Evolutionary conservation across 1,284 basidiomycete species (phyloP).

Genomic region (Rhodotorula glutinis): DNA sequence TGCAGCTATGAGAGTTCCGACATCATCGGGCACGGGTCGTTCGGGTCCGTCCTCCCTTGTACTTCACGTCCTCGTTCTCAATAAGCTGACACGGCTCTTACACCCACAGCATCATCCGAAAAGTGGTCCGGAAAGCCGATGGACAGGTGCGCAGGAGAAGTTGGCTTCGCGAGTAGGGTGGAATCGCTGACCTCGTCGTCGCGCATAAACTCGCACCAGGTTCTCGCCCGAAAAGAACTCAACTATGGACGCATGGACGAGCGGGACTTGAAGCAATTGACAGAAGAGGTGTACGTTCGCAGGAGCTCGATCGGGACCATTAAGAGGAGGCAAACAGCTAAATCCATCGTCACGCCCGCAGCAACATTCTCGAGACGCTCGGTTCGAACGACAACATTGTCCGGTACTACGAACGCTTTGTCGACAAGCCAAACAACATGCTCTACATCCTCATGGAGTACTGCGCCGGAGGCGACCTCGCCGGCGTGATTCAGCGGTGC

Average conservation of each 20-base stretch:
- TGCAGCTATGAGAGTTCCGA: slow-evolving; percentile 79
- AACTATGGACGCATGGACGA: slow-evolving; percentile 94
- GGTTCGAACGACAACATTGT: slow-evolving; percentile 88
- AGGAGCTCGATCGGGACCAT: too few relatives aligned
- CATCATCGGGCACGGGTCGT: slow-evolving; percentile 93
- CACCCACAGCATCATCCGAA: slow-evolving; percentile 73
- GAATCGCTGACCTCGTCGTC: too few relatives aligned
- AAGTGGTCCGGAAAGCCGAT: slow-evolving; percentile 80
- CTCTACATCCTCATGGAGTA: slow-evolving; percentile 97
- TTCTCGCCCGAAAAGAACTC: slow-evolving; percentile 89
- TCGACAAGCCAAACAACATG: slow-evolving; percentile 81
- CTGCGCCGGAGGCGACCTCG: slow-evolving; percentile 90
- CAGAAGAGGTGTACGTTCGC: slow-evolving; percentile 85
- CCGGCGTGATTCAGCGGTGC: slow-evolving; percentile 74
- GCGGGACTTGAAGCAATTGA: slow-evolving; percentile 87
- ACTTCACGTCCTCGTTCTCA: too few relatives aligned
- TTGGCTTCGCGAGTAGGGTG: too few relatives aligned
- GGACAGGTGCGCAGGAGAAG: slow-evolving; percentile 76
- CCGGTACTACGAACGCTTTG: slow-evolving; percentile 83
- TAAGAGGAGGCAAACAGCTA: too few relatives aligned
- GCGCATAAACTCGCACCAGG: slow-evolving; percentile 50
- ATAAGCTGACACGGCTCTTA: background rate
- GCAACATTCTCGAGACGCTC: slow-evolving; percentile 92
- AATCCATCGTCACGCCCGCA: slow-evolving; percentile 46
- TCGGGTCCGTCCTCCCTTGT: slow-evolving; percentile 56